A percentile compares a stretch with the other conserved stretches of the same genome.
Evolutionary conservation across 1,284 basidiomycete genomes (phyloP).

Genomic region (Heterobasidion annosum): DNA sequence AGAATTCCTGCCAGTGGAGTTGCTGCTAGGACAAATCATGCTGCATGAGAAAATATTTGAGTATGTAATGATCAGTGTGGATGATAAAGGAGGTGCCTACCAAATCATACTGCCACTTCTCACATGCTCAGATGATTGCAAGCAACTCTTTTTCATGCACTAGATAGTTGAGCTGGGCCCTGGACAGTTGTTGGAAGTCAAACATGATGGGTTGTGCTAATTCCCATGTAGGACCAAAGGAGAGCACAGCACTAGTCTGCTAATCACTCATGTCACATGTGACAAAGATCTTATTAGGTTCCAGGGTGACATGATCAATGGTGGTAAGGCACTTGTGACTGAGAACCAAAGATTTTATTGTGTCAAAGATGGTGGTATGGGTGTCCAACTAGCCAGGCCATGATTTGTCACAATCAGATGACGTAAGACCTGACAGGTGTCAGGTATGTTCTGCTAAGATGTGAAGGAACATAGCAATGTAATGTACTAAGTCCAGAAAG

Average conservation of each 20-base stretch:
- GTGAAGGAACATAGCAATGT: too few species aligned
- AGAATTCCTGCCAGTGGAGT: slow-evolving; percentile 14
- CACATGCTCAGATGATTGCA: slow-evolving; percentile 13
- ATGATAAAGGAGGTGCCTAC: slow-evolving; percentile 14
- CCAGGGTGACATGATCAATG: not conserved
- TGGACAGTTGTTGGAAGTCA: slow-evolving; percentile 13
- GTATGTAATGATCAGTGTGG: slow-evolving; percentile 18
- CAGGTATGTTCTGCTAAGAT: too few species aligned
- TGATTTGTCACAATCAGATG: too few species aligned
- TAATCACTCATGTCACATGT: slow-evolving; percentile 17
- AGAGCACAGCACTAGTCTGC: slow-evolving; percentile 16
- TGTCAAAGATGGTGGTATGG: too few species aligned
- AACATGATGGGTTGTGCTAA: slow-evolving; percentile 12
- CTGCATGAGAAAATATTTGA: slow-evolving; percentile 16
- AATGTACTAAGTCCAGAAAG: too few species aligned
- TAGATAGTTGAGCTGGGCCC: slow-evolving; percentile 19
- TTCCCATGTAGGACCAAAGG: slow-evolving; percentile 11
- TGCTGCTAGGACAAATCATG: slow-evolving; percentile 15
- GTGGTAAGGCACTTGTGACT: too few species aligned
- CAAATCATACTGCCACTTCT: slow-evolving; percentile 11
- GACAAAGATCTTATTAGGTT: slow-evolving; percentile 15
- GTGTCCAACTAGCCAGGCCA: too few species aligned
- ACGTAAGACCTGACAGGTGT: too few species aligned
- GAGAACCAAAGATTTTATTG: too few species aligned
- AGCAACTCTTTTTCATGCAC: slow-evolving; percentile 16